Base-by-base conservation (phyloP, 1,284 basidiomycete species). In the Phellinidium pouzarii region DNA sequence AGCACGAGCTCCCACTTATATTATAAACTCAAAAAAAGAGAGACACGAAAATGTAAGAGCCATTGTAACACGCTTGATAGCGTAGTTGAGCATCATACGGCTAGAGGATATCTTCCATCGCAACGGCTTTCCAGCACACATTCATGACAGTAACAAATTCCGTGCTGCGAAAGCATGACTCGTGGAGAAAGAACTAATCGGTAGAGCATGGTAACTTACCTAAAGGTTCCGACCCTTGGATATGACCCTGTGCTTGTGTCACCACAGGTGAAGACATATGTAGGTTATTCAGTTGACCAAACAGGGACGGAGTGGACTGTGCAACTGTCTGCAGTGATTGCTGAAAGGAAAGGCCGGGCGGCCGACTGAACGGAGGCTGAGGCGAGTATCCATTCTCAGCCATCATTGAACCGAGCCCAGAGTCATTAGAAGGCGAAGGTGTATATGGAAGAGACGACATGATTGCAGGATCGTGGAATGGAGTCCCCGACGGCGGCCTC, bases 121-220 rank as follows among this genome's bases (percentile, higher is more conserved):
- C 23, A 38, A 14, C 44, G 34, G 38, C 25, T 4, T 20, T 20
- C 12, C 42, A 44, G 44, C 44, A 43, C 20, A n/a, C 9, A 46
- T 31, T 44, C 45, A 53, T 40, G 52, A 53, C 52, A 22, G 29
- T 48, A 49, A 49, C 36, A 54, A 14, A 29, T 48, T 55, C 50
- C 54, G 82, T 80, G 84, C 82, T 86, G 80, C 71, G 71, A 81
- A 86, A 84, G 84, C 72, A 86, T 79, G 82, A 82, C 69, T 60
- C 82, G 49, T 47, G 54, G 53, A 54, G 46, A 44, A 50, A 54
- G 53, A 50, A 49, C 54, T 44, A 52, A 19, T 31, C 48, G 43
- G 44, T 25, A 22, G 20, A 42, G 8, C 22, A 27, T 41, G 41
- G 44, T 25, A 29, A 47, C 54, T 51, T 55, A 55, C 54, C 54